Base-by-base conservation (phyloP, 2,329 filamentous ascomycete species). In the Alternaria sp. region DNA sequence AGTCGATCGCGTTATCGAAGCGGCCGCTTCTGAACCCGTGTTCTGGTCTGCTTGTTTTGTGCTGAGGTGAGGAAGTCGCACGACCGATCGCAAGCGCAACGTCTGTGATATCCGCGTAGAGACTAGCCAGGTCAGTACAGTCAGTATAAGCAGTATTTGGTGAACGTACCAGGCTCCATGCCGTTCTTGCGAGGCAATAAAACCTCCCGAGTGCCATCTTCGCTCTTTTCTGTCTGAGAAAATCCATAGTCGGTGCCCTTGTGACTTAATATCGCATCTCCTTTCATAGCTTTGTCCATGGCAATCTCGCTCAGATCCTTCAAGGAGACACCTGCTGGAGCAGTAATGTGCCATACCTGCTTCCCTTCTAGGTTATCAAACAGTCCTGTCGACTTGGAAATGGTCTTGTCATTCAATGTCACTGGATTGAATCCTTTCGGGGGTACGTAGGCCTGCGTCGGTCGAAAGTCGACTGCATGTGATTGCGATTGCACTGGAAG, bases 271-370 rank as follows among this genome's bases (percentile, higher is more conserved):
- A 91, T 78, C 5, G 85, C 68, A 36, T 85, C 81, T 22, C 83
- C 84, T 2, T 82, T 79, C 60, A 84, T 79, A 2, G 85, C 83
- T 53, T 85, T 82, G 57, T 87, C 85, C 68, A 92, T 84, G 38
- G 88, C 84, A 62, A 92, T 81, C 64, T 89, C 84, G 72, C 88
- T 86, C 47, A 93, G 80, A 1, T 89, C 83, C 11, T 86, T 87
- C 57, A 93, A 84, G n/a, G 90, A 87, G 3, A 93, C 80, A 11
- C 87, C 87, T 6, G 88, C 85, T 2, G 91, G 91, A 4, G 89
- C 88, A 9, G 89, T 91, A 68, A 94, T 92, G 75, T 93, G 91
- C 91, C 91, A 94, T 60, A 93, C 82, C 74, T 93, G 88, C 81
- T 92, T 93, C 63, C 89, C 89, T 57, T 87, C 81, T 7, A 89